Evolutionary conservation across 208 protist genomes (phyloP), one percentile per base, ranked within the genome.

Genomic region (Leishmania martiniquensis): DNA sequence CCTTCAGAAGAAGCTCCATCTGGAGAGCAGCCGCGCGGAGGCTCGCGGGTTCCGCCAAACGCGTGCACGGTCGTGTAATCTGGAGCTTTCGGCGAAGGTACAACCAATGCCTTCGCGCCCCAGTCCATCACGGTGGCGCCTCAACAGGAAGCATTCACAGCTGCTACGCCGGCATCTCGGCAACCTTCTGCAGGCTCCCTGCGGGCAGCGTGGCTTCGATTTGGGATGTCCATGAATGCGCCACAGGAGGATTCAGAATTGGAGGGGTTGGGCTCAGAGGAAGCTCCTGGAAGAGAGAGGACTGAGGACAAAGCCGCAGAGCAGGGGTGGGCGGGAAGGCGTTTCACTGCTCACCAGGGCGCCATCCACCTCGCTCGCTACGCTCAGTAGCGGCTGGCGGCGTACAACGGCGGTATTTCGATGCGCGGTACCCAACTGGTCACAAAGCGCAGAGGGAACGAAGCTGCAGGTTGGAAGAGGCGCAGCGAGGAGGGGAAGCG

Each of bases 61-160:
- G 77, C 0, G 97, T 78, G 79, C 98, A 99, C 90, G 99, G 98
- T 15, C 98, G 82, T 5, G 98, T 96, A 0, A 98, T 99, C 78
- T 98, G 98, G 42, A 94, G 89, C 71, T 99, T 99, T 55, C 97
- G 77, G 37, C 78, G 47, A 44, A 91, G 89, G 68, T 99, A 98
- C 17, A 97, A 88, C 3, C 99, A 76, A 80, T 96, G 98, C 85
- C 99, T 99, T 10, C 85, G 7, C 15, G 98, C 85, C 37, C 98
- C 72, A 17, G 66, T 42, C 32, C 88, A 79, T 10, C 97, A 85
- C 10, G 92, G 80, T 1, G 15, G 17, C 13, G 77, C 87, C 77
- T 98, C 95, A 75, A 94, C 98, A 2, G 98, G 84, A 42, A 98
- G 85, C 0, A 91, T 10, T 32, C 86, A 76, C 25, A 75, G 25